Evolutionary conservation across 306 rosid genomes (phyloP).

Genomic region (Sechiopsis laciniata): DNA sequence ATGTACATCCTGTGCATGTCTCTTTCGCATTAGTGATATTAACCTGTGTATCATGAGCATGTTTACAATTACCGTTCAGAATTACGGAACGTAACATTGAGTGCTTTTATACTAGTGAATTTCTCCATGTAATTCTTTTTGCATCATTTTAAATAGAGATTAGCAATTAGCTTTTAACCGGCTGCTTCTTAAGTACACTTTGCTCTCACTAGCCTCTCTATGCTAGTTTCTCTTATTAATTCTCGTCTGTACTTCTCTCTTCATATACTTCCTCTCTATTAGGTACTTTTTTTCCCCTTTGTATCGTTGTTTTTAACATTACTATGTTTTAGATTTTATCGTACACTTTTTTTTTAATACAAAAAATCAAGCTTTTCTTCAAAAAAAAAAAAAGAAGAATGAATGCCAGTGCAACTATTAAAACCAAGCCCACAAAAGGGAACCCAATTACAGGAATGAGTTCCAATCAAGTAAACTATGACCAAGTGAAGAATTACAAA

Average conservation of each 20-base stretch:
- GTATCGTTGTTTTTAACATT: neutral
- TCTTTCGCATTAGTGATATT: neutral
- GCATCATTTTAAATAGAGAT: neutral
- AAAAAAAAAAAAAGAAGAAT: too few relatives aligned
- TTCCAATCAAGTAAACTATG: too few relatives aligned
- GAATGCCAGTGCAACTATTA: too few relatives aligned
- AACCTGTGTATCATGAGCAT: neutral
- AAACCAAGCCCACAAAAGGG: too few relatives aligned
- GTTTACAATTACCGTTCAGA: neutral
- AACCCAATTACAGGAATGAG: too few relatives aligned
- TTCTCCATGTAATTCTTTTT: conserved; percentile 11
- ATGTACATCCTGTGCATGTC: neutral
- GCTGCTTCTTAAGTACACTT: neutral
- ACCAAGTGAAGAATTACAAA: too few relatives aligned
- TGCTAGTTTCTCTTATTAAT: neutral
- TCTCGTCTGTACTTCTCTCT: neutral
- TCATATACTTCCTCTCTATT: neutral
- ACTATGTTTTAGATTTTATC: neutral
- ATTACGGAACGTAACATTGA: neutral
- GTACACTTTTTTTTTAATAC: neutral
- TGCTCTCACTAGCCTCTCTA: neutral
- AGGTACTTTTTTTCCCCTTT: neutral
- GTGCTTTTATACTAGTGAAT: neutral
- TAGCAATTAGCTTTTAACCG: neutral
- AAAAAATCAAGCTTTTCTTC: too few relatives aligned